These are phyloP conservation scores for Aureobasidium sp. DNA, from an alignment of 2,329 filamentous ascomycete genomes.

Conservation along the genomic window DNA sequence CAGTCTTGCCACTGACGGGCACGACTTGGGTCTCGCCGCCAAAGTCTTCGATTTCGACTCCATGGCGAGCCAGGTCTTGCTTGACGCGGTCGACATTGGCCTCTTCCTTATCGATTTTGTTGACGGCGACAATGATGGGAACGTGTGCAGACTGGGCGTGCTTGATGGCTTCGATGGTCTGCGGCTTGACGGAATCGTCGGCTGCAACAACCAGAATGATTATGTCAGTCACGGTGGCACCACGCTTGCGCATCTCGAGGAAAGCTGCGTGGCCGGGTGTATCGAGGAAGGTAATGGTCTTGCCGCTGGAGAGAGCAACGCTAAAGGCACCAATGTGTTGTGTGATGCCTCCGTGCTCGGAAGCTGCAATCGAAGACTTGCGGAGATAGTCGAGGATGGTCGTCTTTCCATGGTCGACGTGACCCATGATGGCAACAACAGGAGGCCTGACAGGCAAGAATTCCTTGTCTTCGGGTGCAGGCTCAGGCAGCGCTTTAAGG, in stretches of 20 bases:
- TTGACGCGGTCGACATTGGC: slow-evolving; percentile 79
- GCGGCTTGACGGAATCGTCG: slow-evolving; percentile 95
- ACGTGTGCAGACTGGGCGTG: slow-evolving; percentile 82
- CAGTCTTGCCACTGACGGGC: slow-evolving; percentile 86
- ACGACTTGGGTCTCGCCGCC: slow-evolving; percentile 93
- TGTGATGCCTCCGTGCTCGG: slow-evolving; percentile 93
- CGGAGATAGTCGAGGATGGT: slow-evolving; percentile 90
- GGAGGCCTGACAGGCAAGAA: slow-evolving; percentile 70
- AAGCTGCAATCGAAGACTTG: slow-evolving; percentile 83
- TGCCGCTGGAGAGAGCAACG: slow-evolving; percentile 73
- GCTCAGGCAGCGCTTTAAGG: slow-evolving; percentile 55
- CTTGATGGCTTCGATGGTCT: slow-evolving; percentile 92
- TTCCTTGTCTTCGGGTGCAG: slow-evolving; percentile 56
- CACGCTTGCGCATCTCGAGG: slow-evolving; percentile 88
- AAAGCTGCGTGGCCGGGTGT: slow-evolving; percentile 96
- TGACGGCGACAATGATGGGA: slow-evolving; percentile 95
- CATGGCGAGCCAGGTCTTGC: slow-evolving; percentile 72
- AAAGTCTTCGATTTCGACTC: slow-evolving; percentile 87
- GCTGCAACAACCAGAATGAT: slow-evolving; percentile 93
- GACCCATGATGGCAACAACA: slow-evolving; percentile 98
- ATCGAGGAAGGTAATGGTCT: slow-evolving; percentile 91
- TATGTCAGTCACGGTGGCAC: slow-evolving; percentile 93
- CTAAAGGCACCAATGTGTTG: slow-evolving; percentile 98
- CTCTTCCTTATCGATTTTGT: slow-evolving; percentile 88
- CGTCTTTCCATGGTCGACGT: slow-evolving; percentile 97